Base-by-base conservation (phyloP, 805 yeast species). In the Crinitomyces ghanaensis region DNA sequence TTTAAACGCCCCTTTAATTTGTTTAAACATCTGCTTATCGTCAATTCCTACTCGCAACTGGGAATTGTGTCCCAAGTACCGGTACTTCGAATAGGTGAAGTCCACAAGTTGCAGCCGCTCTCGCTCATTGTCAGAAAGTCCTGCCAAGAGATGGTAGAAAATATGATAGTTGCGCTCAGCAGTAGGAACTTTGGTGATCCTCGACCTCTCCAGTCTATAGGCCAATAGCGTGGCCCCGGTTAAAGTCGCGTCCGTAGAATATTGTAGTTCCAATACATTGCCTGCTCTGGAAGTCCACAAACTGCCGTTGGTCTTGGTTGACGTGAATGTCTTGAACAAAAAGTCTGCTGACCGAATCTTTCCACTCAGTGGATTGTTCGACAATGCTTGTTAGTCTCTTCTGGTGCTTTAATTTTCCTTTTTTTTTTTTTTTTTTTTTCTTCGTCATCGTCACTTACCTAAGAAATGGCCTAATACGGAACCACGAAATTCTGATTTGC, bases 151-250 rank as follows among this genome's bases (percentile, higher is more conserved):
- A 44, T 70, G 72, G 49, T 72, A 72, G 43, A 72, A 72, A 2
- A 71, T 65, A 43, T 72, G 77, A 50, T 68, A 72, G 50, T 73
- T 72, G 33, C 78, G 58, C 53, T 72, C 79, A 21, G 63, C 57
- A 4, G 58, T 49, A 23, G 69, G 65, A 28, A 34, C 27, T 19
- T 29, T 29, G 16, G 37, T 34, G 26, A 34, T 22, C 6, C 37
- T 19, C 17, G 33, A 11, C 20, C 38, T 20, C 12, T 23, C 38
- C 69, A 72, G 59, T 13, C 75, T 59, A 43, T 70, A 72, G 44
- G 71, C 71, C 40, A 69, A 65, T 17, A 72, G 57, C 33, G 66
- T 63, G 17, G 75, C 72, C 4, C 78, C 77, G 23, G 61, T 58
- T 27, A 72, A 59, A 7, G 57, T 53, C 2, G 70, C 66, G 28